Evolutionary conservation across 2,329 filamentous ascomycete species (phyloP).

Genomic region (Apiospora saccharicola): DNA sequence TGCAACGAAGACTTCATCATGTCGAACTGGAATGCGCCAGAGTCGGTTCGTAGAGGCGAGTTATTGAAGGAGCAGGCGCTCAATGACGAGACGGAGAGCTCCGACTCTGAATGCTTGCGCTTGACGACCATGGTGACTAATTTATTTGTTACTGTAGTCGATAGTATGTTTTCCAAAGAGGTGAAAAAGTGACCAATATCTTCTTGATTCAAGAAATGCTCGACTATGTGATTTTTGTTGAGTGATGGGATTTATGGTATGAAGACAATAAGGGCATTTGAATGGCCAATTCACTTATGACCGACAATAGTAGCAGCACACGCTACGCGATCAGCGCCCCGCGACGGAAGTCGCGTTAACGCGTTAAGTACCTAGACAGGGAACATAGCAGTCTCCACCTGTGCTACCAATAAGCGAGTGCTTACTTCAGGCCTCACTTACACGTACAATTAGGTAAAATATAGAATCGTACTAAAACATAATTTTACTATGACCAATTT

Average conservation of each 20-base stretch:
- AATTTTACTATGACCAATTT: not conserved
- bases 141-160: not conserved
- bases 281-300: not conserved
- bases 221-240: not conserved
- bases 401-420: not conserved
- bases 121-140: conserved; percentile 53
- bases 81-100: conserved; percentile 58
- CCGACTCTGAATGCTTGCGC: conserved; percentile 69
- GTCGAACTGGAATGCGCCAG: conserved; percentile 3
- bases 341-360: conserved; percentile 1
- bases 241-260: not conserved
- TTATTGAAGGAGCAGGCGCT: conserved; percentile 47
- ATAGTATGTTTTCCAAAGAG: not conserved
- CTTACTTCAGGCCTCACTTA: not conserved
- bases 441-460: not conserved
- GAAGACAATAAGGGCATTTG: not conserved
- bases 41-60: conserved; percentile 44
- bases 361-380: conserved; percentile 2
- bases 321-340: not conserved
- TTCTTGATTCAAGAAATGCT: not conserved
- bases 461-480: not conserved
- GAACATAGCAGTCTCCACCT: not conserved
- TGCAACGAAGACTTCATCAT: conserved; percentile 34
- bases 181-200: not conserved
- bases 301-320: not conserved